Conservation (phyloP, 1,284 basidiomycete genomes). For the Neolentinus lepideus region DNA sequence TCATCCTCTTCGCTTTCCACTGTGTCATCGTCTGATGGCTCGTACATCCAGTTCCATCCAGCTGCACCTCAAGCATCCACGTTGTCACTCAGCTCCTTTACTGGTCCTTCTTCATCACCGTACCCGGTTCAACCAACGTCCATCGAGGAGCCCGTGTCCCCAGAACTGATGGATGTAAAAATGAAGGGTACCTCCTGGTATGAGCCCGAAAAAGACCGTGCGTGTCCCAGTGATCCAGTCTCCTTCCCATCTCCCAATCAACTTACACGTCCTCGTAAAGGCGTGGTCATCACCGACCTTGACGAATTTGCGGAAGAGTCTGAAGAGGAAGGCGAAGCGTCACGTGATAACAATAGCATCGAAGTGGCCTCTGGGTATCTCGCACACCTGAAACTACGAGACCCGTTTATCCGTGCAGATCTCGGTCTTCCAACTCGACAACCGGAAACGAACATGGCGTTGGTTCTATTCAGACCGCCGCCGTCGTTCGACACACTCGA, state of each 20-base stretch:
- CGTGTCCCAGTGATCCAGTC: constrained; percentile 19
- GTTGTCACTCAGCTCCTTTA: neutral
- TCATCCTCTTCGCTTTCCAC: neutral
- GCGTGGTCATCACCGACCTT: constrained; percentile 57
- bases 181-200: constrained; percentile 63
- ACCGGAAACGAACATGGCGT: constrained; percentile 34
- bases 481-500: constrained; percentile 14
- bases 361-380: neutral
- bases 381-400: neutral
- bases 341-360: neutral
- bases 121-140: constrained; percentile 24
- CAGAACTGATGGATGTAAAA: constrained; percentile 25
- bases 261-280: constrained; percentile 21
- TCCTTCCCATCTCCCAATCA: constrained; percentile 1
- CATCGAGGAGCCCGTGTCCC: constrained; percentile 38
- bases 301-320: constrained; percentile 38
- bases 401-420: constrained; percentile 5
- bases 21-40: neutral
- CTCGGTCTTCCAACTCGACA: constrained; percentile 11
- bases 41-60: neutral
- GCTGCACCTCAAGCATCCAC: no score
- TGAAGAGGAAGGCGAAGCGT: constrained; percentile 14
- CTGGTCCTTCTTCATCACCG: constrained; percentile 2
- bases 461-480: constrained; percentile 51
- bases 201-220: constrained; percentile 63